A percentile compares a stretch with the other conserved stretches of the same genome.
These are phyloP conservation scores for Blakeslea trispora DNA, from an alignment of 371 early-diverging fungal genomes.

Conservation along the genomic window DNA sequence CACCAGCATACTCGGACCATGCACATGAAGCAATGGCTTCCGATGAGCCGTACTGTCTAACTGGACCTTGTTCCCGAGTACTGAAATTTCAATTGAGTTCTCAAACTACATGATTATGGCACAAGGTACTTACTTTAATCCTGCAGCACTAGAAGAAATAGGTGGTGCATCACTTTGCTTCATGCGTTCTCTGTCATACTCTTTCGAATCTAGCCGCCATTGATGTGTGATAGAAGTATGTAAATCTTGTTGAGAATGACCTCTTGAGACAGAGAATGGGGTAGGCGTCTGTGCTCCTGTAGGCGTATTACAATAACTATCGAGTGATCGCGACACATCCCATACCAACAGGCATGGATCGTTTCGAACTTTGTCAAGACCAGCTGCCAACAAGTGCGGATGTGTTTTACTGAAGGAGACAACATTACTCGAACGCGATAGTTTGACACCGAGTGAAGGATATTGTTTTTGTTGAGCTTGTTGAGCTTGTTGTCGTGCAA, in stretches of 20 bases:
- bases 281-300: slow-evolving; percentile 39
- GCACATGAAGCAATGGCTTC: slow-evolving; percentile 75
- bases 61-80: slow-evolving; percentile 46
- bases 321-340: slow-evolving; percentile 66
- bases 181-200: slow-evolving; percentile 1
- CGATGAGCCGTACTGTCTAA: slow-evolving; percentile 70
- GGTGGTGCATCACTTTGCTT: slow-evolving; percentile 13
- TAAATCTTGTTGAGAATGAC: slow-evolving; percentile 14
- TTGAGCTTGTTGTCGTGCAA: slow-evolving; percentile 11
- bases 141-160: slow-evolving; percentile 8
- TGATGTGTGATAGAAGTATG: slow-evolving; percentile 18
- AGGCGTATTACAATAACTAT: slow-evolving; percentile 33
- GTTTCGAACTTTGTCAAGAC: slow-evolving; percentile 75
- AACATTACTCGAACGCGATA: slow-evolving; percentile 73
- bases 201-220: slow-evolving; percentile 18
- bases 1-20: slow-evolving; percentile 63
- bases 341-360: slow-evolving; percentile 76
- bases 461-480: slow-evolving; percentile 39
- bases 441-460: slow-evolving; percentile 54
- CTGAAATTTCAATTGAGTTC: no score
- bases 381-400: slow-evolving; percentile 65
- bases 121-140: slow-evolving; percentile 12
- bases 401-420: slow-evolving; percentile 69
- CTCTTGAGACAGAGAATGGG: neutral
- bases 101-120: no score